phyloP scores from a whole-genome alignment of 345 rosid species.

The Boechera retrofracta region DNA sequence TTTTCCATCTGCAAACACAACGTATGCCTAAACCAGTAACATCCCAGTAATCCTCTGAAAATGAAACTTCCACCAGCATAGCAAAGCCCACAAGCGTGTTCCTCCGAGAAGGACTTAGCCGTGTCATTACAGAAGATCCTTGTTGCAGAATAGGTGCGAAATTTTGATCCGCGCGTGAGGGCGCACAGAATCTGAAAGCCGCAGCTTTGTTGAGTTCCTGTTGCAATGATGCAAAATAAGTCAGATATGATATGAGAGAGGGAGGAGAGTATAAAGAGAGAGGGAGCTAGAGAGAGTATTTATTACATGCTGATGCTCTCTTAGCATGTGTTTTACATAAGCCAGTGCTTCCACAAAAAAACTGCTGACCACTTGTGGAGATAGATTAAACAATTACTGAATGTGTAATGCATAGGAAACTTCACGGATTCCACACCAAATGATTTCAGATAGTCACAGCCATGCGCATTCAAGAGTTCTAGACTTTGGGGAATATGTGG shows the following conservation, averaged over 20 bases:
- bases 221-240: background rate
- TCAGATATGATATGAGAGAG: background rate
- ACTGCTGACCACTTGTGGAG: background rate
- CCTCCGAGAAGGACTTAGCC: background rate
- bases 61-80: background rate
- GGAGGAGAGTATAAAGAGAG: background rate
- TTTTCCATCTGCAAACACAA: background rate
- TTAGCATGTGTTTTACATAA: background rate
- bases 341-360: background rate
- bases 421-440: fast-evolving
- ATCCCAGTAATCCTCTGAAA: background rate
- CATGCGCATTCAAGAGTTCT: background rate
- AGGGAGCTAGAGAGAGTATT: background rate
- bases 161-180: background rate
- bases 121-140: background rate
- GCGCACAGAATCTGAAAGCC: background rate
- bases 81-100: background rate
- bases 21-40: background rate
- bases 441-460: slow-evolving; percentile 4
- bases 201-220: background rate
- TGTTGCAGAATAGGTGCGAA: background rate
- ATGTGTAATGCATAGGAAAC: slow-evolving; percentile 10
- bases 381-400: slow-evolving; percentile 30
- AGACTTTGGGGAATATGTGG: slow-evolving; percentile 34
- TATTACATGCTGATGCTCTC: background rate